Evolutionary conservation across 306 rosid species (phyloP).

Genomic region (Vigna unguiculata): DNA sequence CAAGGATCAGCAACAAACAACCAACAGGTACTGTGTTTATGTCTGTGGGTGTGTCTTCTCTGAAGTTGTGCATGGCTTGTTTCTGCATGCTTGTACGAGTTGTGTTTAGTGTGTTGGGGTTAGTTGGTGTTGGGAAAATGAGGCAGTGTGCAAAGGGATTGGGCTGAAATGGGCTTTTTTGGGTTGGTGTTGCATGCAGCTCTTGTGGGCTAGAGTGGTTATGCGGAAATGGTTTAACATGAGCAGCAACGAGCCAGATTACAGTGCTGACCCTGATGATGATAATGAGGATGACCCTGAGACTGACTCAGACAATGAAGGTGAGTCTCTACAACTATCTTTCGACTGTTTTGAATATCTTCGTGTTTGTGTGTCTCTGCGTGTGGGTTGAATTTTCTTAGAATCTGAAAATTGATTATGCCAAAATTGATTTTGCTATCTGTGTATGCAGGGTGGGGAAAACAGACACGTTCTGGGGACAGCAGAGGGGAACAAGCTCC

Average conservation of each 20-base stretch:
- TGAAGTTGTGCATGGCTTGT: constrained; percentile 9
- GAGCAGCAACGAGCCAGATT: constrained; percentile 63
- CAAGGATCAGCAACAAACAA: constrained; percentile 56
- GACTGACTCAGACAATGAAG: constrained; percentile 66
- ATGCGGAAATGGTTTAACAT: constrained; percentile 87
- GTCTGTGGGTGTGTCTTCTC: constrained; percentile 16
- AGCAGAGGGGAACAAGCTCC: constrained; percentile 33
- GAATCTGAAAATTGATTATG: constrained; percentile 2
- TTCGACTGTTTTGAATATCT: neutral
- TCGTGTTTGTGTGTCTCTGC: neutral
- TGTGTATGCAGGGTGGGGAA: constrained; percentile 49
- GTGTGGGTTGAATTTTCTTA: neutral
- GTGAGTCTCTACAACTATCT: constrained; percentile 15
- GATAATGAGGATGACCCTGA: constrained; percentile 45
- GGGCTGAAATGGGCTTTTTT: constrained; percentile 62
- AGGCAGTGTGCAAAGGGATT: constrained; percentile 57
- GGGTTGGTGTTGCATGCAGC: constrained; percentile 68
- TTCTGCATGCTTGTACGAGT: constrained; percentile 13
- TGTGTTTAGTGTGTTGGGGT: constrained; percentile 21
- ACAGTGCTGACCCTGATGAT: constrained; percentile 75
- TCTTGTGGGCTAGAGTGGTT: constrained; percentile 75
- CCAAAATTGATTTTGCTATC: constrained; percentile 16
- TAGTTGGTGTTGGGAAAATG: constrained; percentile 43
- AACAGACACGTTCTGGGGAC: constrained; percentile 27
- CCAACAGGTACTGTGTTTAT: constrained; percentile 55